Conservation (phyloP, 1,284 basidiomycete genomes). For the Vanrija pseudolonga region DNA sequence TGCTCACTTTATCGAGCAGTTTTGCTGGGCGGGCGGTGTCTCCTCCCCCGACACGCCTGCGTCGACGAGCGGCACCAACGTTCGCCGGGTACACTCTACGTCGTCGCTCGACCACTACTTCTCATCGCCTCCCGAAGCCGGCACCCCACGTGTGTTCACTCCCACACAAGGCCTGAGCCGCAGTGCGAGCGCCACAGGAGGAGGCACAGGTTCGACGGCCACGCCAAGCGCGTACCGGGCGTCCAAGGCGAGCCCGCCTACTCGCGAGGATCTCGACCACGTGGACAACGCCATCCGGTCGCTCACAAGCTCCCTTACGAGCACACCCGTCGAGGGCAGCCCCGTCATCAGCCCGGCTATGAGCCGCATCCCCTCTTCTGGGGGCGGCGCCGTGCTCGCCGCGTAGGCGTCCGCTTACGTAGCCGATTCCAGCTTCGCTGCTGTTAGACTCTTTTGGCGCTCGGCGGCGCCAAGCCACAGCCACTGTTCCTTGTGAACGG, state of each 20-base stretch:
- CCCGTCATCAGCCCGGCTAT: constrained; percentile 2
- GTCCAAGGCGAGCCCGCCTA: constrained; percentile 5
- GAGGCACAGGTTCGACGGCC: constrained; percentile 5
- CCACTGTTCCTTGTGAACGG: too few species aligned
- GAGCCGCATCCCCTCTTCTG: constrained; percentile 2
- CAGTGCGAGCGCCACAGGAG: constrained; percentile 1
- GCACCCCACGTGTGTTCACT: constrained; percentile 16
- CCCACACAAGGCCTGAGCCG: constrained; percentile 8
- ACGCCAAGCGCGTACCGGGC: constrained; percentile 28
- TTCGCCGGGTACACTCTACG: constrained; percentile 18
- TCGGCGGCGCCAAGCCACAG: too few species aligned
- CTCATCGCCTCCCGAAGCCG: constrained; percentile 14
- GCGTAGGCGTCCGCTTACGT: neutral
- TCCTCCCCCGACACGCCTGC: neutral
- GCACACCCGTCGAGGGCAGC: constrained; percentile 13
- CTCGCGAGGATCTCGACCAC: constrained; percentile 20
- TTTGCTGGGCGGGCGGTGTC: constrained; percentile 16
- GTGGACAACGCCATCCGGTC: constrained; percentile 20
- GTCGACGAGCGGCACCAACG: too few species aligned
- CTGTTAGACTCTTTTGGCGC: too few species aligned
- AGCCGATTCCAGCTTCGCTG: too few species aligned
- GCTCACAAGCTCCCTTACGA: constrained; percentile 11
- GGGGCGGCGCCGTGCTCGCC: constrained; percentile 10
- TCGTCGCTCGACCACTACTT: constrained; percentile 43
- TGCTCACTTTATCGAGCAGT: constrained; percentile 48